These are phyloP conservation scores for Syncephalastrum contaminatum DNA, from an alignment of 371 early-diverging fungal species.

Conservation along the genomic window DNA sequence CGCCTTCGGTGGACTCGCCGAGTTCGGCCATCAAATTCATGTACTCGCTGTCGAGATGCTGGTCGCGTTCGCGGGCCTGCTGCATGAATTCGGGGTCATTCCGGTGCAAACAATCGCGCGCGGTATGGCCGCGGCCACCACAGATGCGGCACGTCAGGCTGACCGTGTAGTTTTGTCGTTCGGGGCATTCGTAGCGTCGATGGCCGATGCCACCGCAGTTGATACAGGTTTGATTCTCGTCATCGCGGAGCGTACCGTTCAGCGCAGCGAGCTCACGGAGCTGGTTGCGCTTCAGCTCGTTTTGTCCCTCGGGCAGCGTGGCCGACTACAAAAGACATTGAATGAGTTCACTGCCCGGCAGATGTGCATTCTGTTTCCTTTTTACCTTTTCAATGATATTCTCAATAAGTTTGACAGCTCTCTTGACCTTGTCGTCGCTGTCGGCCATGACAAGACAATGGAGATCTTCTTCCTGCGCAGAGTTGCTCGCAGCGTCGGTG, in stretches of 20 bases:
- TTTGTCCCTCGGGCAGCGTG: conserved; percentile 91
- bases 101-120: conserved; percentile 81
- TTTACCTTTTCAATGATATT: conserved; percentile 91
- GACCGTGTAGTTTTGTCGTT: conserved; percentile 82
- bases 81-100: conserved; percentile 74
- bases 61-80: conserved; percentile 72
- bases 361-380: too few species aligned
- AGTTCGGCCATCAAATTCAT: conserved; percentile 89
- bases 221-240: conserved; percentile 90
- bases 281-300: conserved; percentile 92
- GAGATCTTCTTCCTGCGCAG: conserved; percentile 91
- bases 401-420: conserved; percentile 84
- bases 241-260: conserved; percentile 95
- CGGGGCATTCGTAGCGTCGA: conserved; percentile 91
- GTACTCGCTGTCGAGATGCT: conserved; percentile 87
- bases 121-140: conserved; percentile 89
- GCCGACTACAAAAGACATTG: conserved; percentile 61
- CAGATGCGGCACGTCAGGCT: conserved; percentile 89
- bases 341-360: too few species aligned
- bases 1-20: conserved; percentile 63
- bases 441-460: conserved; percentile 93
- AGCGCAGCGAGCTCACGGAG: conserved; percentile 92
- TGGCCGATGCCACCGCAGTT: conserved; percentile 95
- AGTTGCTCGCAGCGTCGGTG: conserved; percentile 61
- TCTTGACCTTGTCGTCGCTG: conserved; percentile 83